Percentiles rank a stretch among this genome's conserved stretches.
These are phyloP conservation scores for Herpetospermum pedunculosum DNA, from an alignment of 306 rosid genomes.

Conservation along the genomic window DNA sequence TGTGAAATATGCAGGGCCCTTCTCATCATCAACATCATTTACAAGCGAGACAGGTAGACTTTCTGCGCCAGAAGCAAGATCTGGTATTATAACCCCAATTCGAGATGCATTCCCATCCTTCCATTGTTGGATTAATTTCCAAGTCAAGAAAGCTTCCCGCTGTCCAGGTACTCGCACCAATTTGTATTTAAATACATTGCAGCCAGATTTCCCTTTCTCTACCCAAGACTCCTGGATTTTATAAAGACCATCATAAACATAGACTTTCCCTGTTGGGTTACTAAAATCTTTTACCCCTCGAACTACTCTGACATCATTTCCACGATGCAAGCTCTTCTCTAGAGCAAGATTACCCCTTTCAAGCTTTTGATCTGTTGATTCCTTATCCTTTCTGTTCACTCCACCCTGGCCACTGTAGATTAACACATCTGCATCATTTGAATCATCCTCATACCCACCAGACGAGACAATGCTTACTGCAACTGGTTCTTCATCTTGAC, in stretches of 20 bases:
- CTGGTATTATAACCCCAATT: slow-evolving; percentile 69
- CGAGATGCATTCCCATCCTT: slow-evolving; percentile 43
- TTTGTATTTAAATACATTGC: slow-evolving; percentile 70
- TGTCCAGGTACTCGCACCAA: slow-evolving; percentile 55
- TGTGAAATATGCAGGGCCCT: slow-evolving; percentile 89
- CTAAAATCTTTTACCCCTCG: slow-evolving; percentile 54
- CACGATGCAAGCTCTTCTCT: slow-evolving; percentile 66
- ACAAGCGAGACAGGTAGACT: slow-evolving; percentile 79
- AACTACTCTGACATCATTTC: slow-evolving; percentile 71
- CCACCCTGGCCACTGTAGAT: slow-evolving; percentile 97
- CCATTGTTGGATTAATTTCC: slow-evolving; percentile 82
- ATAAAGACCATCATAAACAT: slow-evolving; percentile 88
- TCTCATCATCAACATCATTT: slow-evolving; percentile 82
- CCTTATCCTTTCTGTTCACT: slow-evolving; percentile 39
- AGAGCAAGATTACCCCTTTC: slow-evolving; percentile 97
- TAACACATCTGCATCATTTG: slow-evolving; percentile 59
- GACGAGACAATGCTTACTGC: slow-evolving; percentile 93
- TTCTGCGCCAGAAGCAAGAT: slow-evolving; percentile 86
- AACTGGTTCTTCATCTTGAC: slow-evolving; percentile 66
- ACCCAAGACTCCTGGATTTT: slow-evolving; percentile 76
- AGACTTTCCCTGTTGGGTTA: slow-evolving; percentile 59
- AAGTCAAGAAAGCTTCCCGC: slow-evolving; percentile 45
- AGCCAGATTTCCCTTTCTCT: slow-evolving; percentile 69
- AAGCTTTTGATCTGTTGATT: slow-evolving; percentile 78
- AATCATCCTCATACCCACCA: slow-evolving; percentile 80